Base-by-base conservation (phyloP, 192 early-diverging fungal genomes). In the Linnemannia hyalina region DNA sequence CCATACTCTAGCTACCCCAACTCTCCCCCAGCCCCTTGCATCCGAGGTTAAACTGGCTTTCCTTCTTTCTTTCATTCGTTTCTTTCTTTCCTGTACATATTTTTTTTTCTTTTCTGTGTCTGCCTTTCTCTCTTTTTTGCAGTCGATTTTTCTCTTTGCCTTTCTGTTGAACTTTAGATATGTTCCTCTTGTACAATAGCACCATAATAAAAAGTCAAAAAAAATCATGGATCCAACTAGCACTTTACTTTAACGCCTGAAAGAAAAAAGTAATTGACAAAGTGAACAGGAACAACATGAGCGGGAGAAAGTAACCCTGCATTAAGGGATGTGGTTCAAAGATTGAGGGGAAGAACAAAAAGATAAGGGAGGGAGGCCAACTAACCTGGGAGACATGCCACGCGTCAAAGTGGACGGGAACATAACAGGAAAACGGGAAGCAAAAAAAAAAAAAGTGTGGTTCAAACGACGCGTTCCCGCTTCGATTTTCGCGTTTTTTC, bases 1-100 rank as follows among this genome's bases (percentile, higher is more conserved):
- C 78, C 87, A 22, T 83, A 88, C 41, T 74, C 71, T 13, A 85
- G 83, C 74, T 83, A 83, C 38, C 82, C 82, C 13, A 83, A 83
- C 54, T 78, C 76, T n/a, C 82, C 82, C 42, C 82, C 82, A 46
- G 82, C 82, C 23, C 82, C 82, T 46, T 83, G 82, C 73, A 83
- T 83, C 42, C 76, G 63, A 75, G 82, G 82, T 9, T 83, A 68
- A 83, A 22, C 16, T 41, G 68, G 29, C 74, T 20, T 75, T 4
- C 26, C 26, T 38, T 63, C 42, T 40, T 5, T 54, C 35, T 40
- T 29, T 16, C 22, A 3, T 3, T 40, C 6, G 47, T 57, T 38
- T 6, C 5, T 57, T 29, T 18, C 18, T 20, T 26, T 49, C 42
- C 35, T 74, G 73, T 74, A 74, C 3, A 60, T 57, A 60, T 38